Conservation (phyloP, 148 eudicot genomes). For the Rhododendron williamsianum region DNA sequence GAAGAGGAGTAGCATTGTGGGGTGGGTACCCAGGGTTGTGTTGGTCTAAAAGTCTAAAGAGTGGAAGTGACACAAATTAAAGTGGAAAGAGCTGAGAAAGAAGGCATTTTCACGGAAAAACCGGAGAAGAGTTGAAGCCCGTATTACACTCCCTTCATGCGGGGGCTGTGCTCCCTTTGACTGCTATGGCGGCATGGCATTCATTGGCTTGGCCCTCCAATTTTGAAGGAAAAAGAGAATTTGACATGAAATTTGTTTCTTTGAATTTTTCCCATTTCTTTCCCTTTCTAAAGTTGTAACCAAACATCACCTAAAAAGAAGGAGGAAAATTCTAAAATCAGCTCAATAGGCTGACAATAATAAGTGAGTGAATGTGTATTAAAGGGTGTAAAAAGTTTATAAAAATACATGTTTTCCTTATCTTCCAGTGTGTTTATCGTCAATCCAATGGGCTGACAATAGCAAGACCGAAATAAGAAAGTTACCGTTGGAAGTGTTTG, state of each 20-base stretch:
- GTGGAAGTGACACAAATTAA: not conserved
- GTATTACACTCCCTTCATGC: not conserved
- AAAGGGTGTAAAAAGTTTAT: no score
- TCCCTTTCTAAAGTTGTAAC: not conserved
- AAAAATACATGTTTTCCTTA: no score
- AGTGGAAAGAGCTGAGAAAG: not conserved
- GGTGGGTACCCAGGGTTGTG: not conserved
- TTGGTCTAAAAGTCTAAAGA: not conserved
- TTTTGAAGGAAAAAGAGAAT: not conserved
- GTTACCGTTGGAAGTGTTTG: not conserved
- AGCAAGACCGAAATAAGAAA: not conserved
- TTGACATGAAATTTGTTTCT: not conserved
- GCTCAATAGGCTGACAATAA: no score
- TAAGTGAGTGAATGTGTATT: no score
- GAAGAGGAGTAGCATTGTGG: not conserved
- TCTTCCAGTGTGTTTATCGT: no score
- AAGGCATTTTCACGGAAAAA: not conserved
- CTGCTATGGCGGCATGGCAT: not conserved
- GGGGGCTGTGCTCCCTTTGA: not conserved
- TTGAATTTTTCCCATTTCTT: not conserved
- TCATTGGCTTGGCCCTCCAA: not conserved
- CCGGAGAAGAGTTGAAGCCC: slow-evolving; percentile 2
- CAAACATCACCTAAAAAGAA: not conserved
- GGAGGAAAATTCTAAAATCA: no score
- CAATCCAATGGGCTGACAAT: no score